Base-by-base conservation (phyloP, 169 alveolate genomes). In the Cryptosporidium ryanae region DNA sequence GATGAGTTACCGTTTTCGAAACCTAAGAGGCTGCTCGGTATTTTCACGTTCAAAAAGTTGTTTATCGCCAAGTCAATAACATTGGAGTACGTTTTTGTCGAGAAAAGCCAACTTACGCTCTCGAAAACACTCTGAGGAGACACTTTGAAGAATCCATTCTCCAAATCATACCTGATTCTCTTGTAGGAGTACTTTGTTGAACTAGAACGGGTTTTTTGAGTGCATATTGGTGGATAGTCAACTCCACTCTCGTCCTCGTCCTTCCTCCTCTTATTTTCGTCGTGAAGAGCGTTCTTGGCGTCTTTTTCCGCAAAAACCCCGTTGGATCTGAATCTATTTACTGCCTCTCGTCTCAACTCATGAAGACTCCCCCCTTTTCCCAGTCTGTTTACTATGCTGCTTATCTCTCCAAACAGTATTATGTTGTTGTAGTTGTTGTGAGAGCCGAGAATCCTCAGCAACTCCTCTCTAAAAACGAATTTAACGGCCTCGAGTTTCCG, bases 51-150 rank as follows among this genome's bases (percentile, higher is more conserved):
- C 25, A 76, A 44, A 31, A 76, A 76, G 32, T 76, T 76, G n/a
- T 55, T 61, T 43, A 76, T 23, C 1, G 71, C 87, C 23, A 55
- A 57, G 63, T 76, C 87, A 13, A 76, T 21, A 5, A 76, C 71
- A 61, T 61, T 76, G 10, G 87, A 76, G 59, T 76, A 76, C 1
- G 68, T 43, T 12, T 76, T 31, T 21, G 87, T 76, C 23, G 76
- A 55, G 46, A 76, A 59, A 21, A 76, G 34, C 87, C 87, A 76
- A 48, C 65, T 59, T 43, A 76, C 87, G 4, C 87, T 70, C 52
- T 76, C 87, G 38, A 76, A 57, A 15, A 76, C 87, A 18, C 87
- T 76, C 21, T 76, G 87, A 13, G 87, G 87, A 3, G 71, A 76
- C 38, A 76, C 63, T 46, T 21, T 61, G 38, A 57, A 76, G 63